These are phyloP conservation scores for Ceratocystis albifundus DNA, from an alignment of 2,329 filamentous ascomycete species.

Conservation along the genomic window DNA sequence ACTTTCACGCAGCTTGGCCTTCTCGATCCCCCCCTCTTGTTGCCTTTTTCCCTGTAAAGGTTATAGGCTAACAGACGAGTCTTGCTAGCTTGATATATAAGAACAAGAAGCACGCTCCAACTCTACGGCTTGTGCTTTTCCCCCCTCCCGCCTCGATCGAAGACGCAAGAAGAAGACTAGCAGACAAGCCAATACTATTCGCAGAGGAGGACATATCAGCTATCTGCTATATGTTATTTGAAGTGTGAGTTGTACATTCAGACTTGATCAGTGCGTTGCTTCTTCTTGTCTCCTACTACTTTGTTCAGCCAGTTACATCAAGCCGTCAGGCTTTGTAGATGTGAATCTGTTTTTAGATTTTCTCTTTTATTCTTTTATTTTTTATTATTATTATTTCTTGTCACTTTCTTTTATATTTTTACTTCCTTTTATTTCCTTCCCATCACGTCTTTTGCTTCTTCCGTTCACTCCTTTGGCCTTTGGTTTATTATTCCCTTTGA, in stretches of 20 bases:
- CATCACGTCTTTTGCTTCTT: background rate
- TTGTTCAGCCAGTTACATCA: constrained; percentile 1
- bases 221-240: constrained; percentile 11
- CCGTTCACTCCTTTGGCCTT: background rate
- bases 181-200: constrained; percentile 8
- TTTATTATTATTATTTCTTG: constrained; percentile 1
- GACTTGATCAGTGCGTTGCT: constrained; percentile 6
- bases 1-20: background rate
- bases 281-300: background rate
- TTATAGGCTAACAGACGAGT: background rate
- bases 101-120: constrained; percentile 11
- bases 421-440: constrained; percentile 1
- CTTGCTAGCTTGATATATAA: constrained; percentile 9
- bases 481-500: background rate
- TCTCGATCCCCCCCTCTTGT: background rate
- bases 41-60: background rate
- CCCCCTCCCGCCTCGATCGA: constrained; percentile 6
- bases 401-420: constrained; percentile 1
- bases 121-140: background rate
- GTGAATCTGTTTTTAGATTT: constrained; percentile 9
- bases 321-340: constrained; percentile 4
- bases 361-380: background rate
- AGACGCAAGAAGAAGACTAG: constrained; percentile 5
- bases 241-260: constrained; percentile 7
- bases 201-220: constrained; percentile 7